A percentile compares a stretch with the other conserved stretches of the same genome.
phyloP scores from a whole-genome alignment of 169 alveolate species.

The Plasmodium gaboni region DNA sequence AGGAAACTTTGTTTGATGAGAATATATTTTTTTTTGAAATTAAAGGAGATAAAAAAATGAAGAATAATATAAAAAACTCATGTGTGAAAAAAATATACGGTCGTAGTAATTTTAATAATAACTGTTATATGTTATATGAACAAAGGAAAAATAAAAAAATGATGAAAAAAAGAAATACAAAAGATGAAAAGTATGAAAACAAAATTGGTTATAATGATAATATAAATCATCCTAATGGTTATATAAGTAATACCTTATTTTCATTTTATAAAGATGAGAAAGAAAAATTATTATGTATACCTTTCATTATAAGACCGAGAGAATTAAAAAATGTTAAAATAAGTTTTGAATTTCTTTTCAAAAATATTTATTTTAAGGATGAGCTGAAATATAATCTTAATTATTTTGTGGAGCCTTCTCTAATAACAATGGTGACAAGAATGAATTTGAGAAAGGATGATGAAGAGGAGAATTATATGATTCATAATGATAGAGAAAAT shows the following conservation, averaged over 20 bases:
- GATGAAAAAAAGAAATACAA: too few relatives aligned
- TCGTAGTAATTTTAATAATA: constrained; percentile 49
- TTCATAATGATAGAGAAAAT: background rate
- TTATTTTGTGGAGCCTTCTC: constrained; percentile 30
- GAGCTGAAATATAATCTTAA: constrained; percentile 2
- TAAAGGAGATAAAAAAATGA: background rate
- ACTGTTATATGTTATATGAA: constrained; percentile 40
- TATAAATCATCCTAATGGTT: too few relatives aligned
- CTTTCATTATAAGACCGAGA: constrained; percentile 41
- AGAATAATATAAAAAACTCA: background rate
- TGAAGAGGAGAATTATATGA: background rate
- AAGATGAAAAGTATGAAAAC: background rate
- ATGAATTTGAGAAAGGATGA: background rate
- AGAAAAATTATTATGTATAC: constrained; percentile 52
- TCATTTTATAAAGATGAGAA: constrained; percentile 15
- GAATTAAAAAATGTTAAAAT: constrained; percentile 20
- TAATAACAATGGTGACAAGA: constrained; percentile 43
- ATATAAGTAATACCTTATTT: background rate
- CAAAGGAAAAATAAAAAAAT: constrained; percentile 13
- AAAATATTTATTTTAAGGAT: constrained; percentile 17
- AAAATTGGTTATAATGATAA: background rate
- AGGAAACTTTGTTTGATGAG: background rate
- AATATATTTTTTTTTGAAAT: constrained; percentile 53
- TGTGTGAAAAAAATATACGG: constrained; percentile 18
- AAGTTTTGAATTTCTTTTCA: constrained; percentile 43